Evolutionary conservation across 1,139 yeast species (phyloP), one percentile per base, ranked within the genome.

Genomic region (Blastobotrys apis): DNA sequence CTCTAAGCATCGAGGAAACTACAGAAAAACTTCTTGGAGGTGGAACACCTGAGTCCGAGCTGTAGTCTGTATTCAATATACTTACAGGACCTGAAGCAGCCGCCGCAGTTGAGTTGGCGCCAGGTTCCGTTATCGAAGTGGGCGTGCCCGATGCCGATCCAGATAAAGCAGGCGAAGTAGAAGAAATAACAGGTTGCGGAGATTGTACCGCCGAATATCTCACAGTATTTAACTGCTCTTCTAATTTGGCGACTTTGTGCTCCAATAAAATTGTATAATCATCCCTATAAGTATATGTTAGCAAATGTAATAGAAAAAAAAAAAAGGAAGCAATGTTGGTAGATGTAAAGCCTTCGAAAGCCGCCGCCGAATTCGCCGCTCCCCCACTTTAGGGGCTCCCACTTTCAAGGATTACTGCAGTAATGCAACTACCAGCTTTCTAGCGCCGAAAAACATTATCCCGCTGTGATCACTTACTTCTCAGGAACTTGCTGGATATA

Each of bases 231-330:
- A 52, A 35, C 38, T 54, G 47, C 27, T 66, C 69, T 49, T 78
- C 81, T 40, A 78, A 55, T 44, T 68, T 71, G 42, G 66, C 68
- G 19, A 78, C 66, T 53, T 74, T 75, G 44, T 71, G 72, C 53
- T 78, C 83, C 41, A 78, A 54, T 54, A 74, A 68, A 13, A 65
- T 43, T 1, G 81, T 76, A 51, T 78, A 77, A 27, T 75, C 80
- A 50, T 75, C 78, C 53, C 72, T 74, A 25, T 46, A 12, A 27
- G 30, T 3, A 3, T 3, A 10, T 17, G 35, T n/a, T 15, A 13
- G 12, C 13, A n/a, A n/a, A n/a, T n/a, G n/a, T n/a, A n/a, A n/a
- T n/a, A n/a, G n/a, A n/a, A n/a, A n/a, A n/a, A n/a, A n/a, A n/a
- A n/a, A n/a, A n/a, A n/a, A n/a, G n/a, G n/a, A n/a, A n/a, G n/a